Base-by-base conservation (phyloP, 352 stramenopile genomes). In the Phytophthora meadii region DNA sequence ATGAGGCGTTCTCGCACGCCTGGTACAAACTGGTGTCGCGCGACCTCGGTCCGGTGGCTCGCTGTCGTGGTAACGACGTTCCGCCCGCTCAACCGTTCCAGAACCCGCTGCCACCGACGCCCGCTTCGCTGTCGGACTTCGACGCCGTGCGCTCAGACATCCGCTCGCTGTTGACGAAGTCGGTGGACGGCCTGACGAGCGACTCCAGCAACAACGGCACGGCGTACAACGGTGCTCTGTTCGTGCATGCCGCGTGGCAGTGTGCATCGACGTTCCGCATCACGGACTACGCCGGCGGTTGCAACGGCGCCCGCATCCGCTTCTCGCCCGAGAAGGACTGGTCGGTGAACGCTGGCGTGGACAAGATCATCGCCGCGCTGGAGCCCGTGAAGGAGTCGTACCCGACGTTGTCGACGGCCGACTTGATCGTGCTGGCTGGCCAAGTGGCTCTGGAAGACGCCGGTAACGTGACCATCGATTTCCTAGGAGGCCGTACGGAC, bases 351-450 rank as follows among this genome's bases (percentile, higher is more conserved):
- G 86, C 88, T 22, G 92, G 91, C 25, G 68, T 98, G 8, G 61
- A 71, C 47, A 84, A 79, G 44, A 88, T 87, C 49, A 68, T 97
- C 10, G 73, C 79, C 22, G 74, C 93, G 14, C 78, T 98, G 8
- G 82, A 97, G 49, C 70, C 82, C 8, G 74, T 98, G 28, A 97
- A 98, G 70, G 73, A 87, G n/a, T 89, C 96, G 55, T 90, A 97
- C 71, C 80, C 89, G 14, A 79, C 70, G 37, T 82, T 98, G 40
- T 89, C 78, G 12, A 98, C 97, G 65, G 90, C 90, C 3, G 96
- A 99, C 74, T 70, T 98, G 47, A 98, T 95, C 65, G 97, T 94
- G 4, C 83, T 98, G 32, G 90, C 93, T 15, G 76, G 73, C 6
- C 68, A 81, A 25, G 70, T 78, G 27, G 76, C 30, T 22, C 49